Base-by-base conservation (phyloP, 1,284 basidiomycete genomes). In the Psilocybe mexicana region DNA sequence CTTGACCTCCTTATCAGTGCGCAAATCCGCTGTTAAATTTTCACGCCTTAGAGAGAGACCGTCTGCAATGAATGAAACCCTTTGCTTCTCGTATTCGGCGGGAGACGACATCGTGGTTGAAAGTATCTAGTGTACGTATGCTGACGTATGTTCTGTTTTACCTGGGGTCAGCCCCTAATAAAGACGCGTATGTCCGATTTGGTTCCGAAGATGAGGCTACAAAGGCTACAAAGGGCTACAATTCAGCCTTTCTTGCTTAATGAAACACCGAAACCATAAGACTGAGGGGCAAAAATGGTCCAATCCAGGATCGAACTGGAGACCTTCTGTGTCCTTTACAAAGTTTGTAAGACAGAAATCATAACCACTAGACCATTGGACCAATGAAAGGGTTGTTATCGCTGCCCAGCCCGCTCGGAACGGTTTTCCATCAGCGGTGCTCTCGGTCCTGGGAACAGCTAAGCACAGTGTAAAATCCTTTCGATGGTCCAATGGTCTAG, bases 291-390 rank as follows among this genome's bases (percentile, higher is more conserved):
- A 75, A 70, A 62, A 46, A 46, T 82, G 80, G 78, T 67, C 78
- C 77, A 80, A 78, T 75, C 79, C 78, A 79, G 80, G 80, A 74
- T 82, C 81, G 80, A 82, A 82, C 80, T 79, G 79, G 79, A 76
- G 79, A 82, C 80, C 80, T 81, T 81, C 80, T 81, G 80, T 79
- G 80, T 63, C 24, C 46, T 42, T 51, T 52, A 51, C 43, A 25
- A 2, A 77, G 42, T 35, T 44, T 66, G 80, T 82, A 79, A 81
- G 76, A 78, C 80, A 81, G 78, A 82, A 77, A 80, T 64, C 64
- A 64, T 66, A 66, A 64, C 66, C 66, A 68, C 66, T 64, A 66
- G 65, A 68, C 63, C 63, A 79, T 77, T 48, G 46, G 46, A 48
- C 46, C 46, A 11, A 48, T 23, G 14, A 48, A 2, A 3, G 6